Evolutionary conservation across 305 asterid species (phyloP).

Genomic region (Ajuga reptans): DNA sequence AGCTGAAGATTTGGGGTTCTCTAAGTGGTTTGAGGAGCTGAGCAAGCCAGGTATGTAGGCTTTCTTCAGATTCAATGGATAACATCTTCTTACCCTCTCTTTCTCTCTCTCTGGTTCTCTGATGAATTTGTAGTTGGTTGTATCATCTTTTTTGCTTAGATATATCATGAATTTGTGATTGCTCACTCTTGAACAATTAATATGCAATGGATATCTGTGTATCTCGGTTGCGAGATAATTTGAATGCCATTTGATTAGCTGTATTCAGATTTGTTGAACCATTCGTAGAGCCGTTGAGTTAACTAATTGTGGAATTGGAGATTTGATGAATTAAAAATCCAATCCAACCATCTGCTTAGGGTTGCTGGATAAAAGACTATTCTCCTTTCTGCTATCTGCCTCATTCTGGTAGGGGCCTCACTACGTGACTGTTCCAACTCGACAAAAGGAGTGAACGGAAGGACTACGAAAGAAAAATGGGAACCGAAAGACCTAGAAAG

Average conservation of each 20-base stretch:
- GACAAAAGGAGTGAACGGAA: no score
- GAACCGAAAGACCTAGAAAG: no score
- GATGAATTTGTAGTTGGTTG: no score
- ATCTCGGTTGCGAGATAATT: background rate
- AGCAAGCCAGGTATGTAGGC: conserved; percentile 70
- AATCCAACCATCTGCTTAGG: background rate
- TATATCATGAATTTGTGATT: background rate
- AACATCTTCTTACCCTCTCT: background rate
- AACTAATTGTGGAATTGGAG: background rate
- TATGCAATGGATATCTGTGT: background rate
- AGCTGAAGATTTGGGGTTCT: conserved; percentile 66
- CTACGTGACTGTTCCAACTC: no score
- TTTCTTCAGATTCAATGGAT: conserved; percentile 13
- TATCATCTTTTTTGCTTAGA: background rate
- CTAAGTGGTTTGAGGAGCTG: conserved; percentile 64
- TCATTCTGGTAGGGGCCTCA: no score
- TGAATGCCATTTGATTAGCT: background rate
- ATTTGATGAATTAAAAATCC: background rate
- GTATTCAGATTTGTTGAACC: background rate
- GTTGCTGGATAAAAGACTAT: background rate
- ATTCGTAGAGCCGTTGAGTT: background rate
- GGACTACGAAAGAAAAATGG: no score
- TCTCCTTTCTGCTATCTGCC: background rate
- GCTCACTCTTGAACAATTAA: background rate
- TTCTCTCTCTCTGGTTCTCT: no score